phyloP scores from a whole-genome alignment of 1,284 basidiomycete species.

The Ceratobasidium sp. region DNA sequence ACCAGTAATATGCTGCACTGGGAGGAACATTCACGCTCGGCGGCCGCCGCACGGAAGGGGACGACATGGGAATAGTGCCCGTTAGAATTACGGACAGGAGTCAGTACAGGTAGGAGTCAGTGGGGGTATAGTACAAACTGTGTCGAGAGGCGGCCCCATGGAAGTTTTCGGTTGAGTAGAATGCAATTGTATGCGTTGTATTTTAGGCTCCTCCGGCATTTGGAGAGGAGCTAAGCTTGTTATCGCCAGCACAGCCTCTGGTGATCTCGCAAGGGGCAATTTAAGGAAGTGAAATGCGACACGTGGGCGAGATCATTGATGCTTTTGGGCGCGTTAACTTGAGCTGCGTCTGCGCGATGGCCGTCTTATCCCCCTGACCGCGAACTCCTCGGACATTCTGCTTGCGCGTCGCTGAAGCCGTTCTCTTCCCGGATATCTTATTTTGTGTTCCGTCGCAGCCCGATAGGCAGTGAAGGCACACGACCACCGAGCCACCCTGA shows the following conservation, averaged over 20 bases:
- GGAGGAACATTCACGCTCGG: neutral
- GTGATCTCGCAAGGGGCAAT: neutral
- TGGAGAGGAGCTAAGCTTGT: neutral
- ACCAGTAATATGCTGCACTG: neutral
- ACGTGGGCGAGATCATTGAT: conserved; percentile 7
- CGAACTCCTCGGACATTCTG: neutral
- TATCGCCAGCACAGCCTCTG: conserved; percentile 21
- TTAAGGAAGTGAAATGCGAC: neutral
- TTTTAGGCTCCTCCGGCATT: neutral
- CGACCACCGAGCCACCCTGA: neutral
- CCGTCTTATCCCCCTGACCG: neutral
- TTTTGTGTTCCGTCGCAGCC: neutral
- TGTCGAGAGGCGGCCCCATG: neutral
- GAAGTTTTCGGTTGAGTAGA: neutral
- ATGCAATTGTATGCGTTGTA: neutral
- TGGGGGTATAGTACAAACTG: no score
- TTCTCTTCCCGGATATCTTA: neutral
- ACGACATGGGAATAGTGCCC: no score
- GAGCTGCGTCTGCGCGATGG: neutral
- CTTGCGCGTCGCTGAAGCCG: neutral
- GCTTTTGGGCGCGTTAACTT: neutral
- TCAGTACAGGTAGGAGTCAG: no score
- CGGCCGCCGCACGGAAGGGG: no score
- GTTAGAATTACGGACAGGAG: no score
- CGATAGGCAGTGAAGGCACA: neutral